phyloP scores from a whole-genome alignment of 2,329 filamentous ascomycete genomes.

The Reticulascus tulasneorum region DNA sequence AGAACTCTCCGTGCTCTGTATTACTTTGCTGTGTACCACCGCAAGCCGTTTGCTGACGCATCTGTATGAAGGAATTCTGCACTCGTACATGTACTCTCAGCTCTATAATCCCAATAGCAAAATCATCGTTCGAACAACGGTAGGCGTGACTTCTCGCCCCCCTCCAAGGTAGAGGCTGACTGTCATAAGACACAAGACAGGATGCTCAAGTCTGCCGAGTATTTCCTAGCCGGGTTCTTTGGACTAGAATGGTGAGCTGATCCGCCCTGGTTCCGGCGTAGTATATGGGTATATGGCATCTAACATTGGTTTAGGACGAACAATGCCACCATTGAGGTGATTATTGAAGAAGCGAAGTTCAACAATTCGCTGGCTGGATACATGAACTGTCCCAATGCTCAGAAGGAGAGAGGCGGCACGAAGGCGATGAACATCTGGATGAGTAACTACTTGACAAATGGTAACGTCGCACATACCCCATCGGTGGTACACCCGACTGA shows the following conservation, averaged over 20 bases:
- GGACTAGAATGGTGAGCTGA: slow-evolving; percentile 58
- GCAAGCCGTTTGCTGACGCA: background rate
- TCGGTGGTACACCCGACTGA: background rate
- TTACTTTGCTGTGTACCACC: too few relatives aligned
- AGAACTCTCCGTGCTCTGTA: too few relatives aligned
- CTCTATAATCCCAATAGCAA: slow-evolving; percentile 70
- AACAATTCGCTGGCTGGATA: slow-evolving; percentile 72
- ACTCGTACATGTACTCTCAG: slow-evolving; percentile 69
- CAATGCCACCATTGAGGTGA: slow-evolving; percentile 68
- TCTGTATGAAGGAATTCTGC: slow-evolving; percentile 54
- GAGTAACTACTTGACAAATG: slow-evolving; percentile 59
- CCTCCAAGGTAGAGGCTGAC: slow-evolving; percentile 10
- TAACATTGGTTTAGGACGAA: slow-evolving; percentile 42
- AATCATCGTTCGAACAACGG: slow-evolving; percentile 68
- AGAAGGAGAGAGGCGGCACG: slow-evolving; percentile 45
- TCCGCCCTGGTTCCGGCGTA: too few relatives aligned
- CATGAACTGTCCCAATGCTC: slow-evolving; percentile 61
- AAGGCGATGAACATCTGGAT: slow-evolving; percentile 58
- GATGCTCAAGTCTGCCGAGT: slow-evolving; percentile 73
- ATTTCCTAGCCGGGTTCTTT: slow-evolving; percentile 77
- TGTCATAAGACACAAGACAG: slow-evolving; percentile 61
- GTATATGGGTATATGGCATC: background rate
- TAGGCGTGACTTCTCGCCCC: slow-evolving; percentile 18
- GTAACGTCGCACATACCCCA: slow-evolving; percentile 23
- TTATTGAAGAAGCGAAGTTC: slow-evolving; percentile 59